Conservation (phyloP, 164 flowering plant genomes). For the Magnolia changhungtana region DNA sequence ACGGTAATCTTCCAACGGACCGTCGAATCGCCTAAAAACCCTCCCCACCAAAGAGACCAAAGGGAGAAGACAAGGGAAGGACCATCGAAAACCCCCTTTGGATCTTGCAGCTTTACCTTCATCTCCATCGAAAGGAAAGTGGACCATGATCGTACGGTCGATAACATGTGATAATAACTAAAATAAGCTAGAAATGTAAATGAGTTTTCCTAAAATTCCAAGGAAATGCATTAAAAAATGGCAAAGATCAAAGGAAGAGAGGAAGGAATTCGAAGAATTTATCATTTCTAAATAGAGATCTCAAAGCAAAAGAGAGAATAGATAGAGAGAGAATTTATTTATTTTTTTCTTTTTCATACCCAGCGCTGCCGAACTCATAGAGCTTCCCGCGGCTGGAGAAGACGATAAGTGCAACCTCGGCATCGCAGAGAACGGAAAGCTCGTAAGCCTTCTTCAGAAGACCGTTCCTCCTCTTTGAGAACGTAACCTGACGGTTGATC, state of each 20-base stretch:
- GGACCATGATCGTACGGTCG: not conserved
- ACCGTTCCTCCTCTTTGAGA: conserved; percentile 43
- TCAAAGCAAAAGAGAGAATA: no score
- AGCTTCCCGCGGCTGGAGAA: conserved; percentile 48
- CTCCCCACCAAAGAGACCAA: not conserved
- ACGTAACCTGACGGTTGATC: conserved; percentile 50
- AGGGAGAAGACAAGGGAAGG: not conserved
- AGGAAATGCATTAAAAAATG: not conserved
- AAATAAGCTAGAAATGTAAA: no score
- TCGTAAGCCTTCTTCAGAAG: conserved; percentile 51
- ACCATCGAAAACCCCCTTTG: not conserved
- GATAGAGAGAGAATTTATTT: no score
- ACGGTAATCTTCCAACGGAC: not conserved
- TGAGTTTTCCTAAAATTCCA: not conserved
- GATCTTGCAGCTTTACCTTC: not conserved
- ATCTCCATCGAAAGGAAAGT: not conserved
- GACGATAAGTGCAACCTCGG: conserved; percentile 47
- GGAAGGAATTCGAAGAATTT: not conserved
- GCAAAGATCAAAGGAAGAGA: no score
- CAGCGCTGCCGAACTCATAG: conserved; percentile 26
- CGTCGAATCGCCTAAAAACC: not conserved
- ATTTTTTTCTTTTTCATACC: not conserved
- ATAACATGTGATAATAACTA: not conserved
- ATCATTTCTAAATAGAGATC: not conserved
- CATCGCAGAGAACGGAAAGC: conserved; percentile 52